Percentiles rank a stretch among this genome's conserved stretches.
Conservation (phyloP, 139 green algal species). For the Zygnema circumcarinatum region DNA sequence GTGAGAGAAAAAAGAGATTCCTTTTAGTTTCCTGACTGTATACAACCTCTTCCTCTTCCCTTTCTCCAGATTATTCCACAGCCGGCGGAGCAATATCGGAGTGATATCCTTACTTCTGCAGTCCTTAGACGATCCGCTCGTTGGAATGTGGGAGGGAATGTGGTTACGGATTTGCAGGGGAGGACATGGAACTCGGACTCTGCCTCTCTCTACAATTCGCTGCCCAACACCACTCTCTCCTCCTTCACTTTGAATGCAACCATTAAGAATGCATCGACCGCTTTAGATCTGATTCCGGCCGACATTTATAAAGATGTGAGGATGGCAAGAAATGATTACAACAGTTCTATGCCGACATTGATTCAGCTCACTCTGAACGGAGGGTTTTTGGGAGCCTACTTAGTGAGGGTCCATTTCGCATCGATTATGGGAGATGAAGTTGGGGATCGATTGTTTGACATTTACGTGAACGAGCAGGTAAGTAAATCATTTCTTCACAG, state of each 20-base stretch:
- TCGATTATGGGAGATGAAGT: background rate
- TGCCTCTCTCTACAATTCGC: background rate
- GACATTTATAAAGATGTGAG: background rate
- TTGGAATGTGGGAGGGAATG: background rate
- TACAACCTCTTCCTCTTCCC: background rate
- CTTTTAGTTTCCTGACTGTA: too few species aligned
- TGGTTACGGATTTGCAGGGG: background rate
- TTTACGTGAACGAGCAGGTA: constrained; percentile 19
- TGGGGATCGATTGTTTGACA: background rate
- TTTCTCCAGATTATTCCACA: background rate
- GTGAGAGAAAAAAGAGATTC: too few species aligned
- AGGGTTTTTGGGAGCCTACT: background rate
- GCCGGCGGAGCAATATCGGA: background rate
- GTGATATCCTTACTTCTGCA: background rate
- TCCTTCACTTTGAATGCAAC: background rate
- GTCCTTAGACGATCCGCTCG: background rate
- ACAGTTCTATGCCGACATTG: background rate
- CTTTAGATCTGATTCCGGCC: background rate
- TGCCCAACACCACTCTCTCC: background rate
- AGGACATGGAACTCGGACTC: background rate
- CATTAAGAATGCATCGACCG: background rate
- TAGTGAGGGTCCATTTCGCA: background rate
- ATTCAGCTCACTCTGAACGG: background rate
- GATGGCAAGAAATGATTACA: background rate
- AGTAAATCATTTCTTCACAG: too few species aligned